These are phyloP conservation scores for Diaporthe eres DNA, from an alignment of 2,329 filamentous ascomycete species.

Conservation along the genomic window DNA sequence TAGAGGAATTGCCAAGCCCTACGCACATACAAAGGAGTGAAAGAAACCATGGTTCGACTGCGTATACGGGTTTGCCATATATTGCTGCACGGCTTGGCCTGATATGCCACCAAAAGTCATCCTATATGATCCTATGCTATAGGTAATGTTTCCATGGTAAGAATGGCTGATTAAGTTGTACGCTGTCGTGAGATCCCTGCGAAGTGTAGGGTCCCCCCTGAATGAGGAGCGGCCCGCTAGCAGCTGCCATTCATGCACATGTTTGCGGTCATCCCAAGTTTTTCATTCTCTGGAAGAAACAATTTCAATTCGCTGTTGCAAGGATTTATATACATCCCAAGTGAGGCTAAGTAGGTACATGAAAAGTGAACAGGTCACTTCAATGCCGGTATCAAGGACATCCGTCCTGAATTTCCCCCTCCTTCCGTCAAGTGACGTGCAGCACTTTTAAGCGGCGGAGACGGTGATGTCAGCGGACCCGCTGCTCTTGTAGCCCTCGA, in stretches of 20 bases:
- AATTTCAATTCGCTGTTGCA: neutral
- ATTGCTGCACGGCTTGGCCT: neutral
- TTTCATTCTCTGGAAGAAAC: neutral
- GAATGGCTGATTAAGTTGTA: neutral
- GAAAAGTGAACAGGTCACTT: conserved; percentile 9
- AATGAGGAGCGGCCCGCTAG: neutral
- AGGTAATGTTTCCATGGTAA: neutral
- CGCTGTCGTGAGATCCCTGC: neutral
- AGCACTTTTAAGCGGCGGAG: neutral
- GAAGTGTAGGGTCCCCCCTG: neutral
- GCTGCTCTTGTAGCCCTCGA: conserved; percentile 57
- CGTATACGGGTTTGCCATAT: neutral
- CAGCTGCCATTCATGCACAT: neutral
- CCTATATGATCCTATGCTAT: neutral
- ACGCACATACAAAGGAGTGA: too few species aligned
- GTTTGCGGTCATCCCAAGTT: neutral
- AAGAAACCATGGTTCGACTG: neutral
- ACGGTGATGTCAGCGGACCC: conserved; percentile 47
- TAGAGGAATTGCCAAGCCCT: neutral
- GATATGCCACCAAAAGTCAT: neutral
- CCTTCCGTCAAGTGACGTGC: neutral
- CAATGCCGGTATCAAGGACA: neutral
- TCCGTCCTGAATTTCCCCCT: neutral
- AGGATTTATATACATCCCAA: conserved; percentile 11
- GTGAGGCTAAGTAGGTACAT: conserved; percentile 10